Evolutionary conservation across 371 early-diverging fungal species (phyloP).

Genomic region (Funneliformis caledonium): DNA sequence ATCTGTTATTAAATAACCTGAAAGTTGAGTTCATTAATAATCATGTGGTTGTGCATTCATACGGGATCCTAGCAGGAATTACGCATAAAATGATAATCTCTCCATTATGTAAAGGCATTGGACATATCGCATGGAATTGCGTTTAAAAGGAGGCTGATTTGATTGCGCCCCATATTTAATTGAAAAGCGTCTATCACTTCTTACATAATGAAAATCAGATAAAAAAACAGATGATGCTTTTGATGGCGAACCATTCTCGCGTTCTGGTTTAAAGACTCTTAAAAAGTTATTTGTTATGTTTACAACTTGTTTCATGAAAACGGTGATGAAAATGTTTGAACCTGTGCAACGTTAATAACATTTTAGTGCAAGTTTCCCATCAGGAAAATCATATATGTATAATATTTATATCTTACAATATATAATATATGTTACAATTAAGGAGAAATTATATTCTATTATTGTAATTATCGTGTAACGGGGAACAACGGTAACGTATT

Average conservation of each 20-base stretch:
- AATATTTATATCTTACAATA: too few species aligned
- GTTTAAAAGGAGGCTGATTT: not conserved
- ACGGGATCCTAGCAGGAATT: not conserved
- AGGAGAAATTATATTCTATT: not conserved
- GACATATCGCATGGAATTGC: too few species aligned
- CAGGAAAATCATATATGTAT: too few species aligned
- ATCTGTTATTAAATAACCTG: not conserved
- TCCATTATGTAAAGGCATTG: too few species aligned
- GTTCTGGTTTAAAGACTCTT: too few species aligned
- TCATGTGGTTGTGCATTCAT: not conserved
- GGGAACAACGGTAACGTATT: not conserved
- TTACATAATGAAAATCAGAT: not conserved
- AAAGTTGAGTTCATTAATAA: not conserved
- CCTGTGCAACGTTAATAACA: too few species aligned
- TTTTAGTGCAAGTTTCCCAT: too few species aligned
- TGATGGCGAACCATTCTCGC: too few species aligned
- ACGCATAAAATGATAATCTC: not conserved
- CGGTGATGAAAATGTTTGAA: too few species aligned
- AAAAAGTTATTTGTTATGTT: too few species aligned
- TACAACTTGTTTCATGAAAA: too few species aligned
- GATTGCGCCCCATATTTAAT: not conserved
- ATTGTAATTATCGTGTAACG: not conserved
- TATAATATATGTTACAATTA: not conserved
- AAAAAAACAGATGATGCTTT: too few species aligned
- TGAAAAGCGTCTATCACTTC: not conserved